phyloP scores from a whole-genome alignment of 139 green algal species.

The Pleodorina starrii region DNA sequence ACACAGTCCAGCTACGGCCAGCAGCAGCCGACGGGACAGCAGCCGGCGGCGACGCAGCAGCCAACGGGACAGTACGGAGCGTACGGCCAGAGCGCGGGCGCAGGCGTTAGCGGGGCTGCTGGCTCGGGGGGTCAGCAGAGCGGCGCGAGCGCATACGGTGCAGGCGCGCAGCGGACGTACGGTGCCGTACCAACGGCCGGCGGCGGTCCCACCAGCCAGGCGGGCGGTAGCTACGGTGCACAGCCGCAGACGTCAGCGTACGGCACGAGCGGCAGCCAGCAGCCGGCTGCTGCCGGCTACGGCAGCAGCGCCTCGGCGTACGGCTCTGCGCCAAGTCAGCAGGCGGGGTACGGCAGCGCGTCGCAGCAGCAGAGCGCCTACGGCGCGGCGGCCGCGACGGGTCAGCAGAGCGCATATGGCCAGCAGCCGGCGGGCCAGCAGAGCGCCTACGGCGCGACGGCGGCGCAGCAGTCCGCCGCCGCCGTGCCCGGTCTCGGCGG shows the following conservation, averaged over 20 bases:
- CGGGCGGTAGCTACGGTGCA: not conserved
- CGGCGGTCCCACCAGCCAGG: not conserved
- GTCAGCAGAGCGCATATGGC: slow-evolving; percentile 2
- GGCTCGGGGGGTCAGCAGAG: not conserved
- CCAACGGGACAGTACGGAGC: slow-evolving; percentile 32
- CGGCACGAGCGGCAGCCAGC: not conserved
- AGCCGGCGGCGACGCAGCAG: not conserved
- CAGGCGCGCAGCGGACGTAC: not conserved
- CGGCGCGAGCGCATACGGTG: not conserved
- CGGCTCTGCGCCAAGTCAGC: not conserved
- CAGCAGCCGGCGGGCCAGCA: slow-evolving; percentile 1
- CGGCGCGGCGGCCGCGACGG: not conserved
- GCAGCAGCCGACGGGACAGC: not conserved
- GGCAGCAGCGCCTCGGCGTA: not conserved
- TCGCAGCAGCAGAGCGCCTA: slow-evolving; percentile 25
- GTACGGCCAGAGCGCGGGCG: not conserved
- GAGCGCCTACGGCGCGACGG: slow-evolving; percentile 9
- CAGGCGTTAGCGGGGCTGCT: not conserved
- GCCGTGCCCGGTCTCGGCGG: not conserved
- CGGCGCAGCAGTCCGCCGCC: not conserved
- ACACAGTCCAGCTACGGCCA: not conserved
- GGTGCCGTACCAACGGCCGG: not conserved
- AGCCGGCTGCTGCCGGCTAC: not conserved
- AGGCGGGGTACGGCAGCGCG: not conserved
- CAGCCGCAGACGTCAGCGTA: slow-evolving; percentile 5